Base-by-base conservation (phyloP, 2,329 filamentous ascomycete genomes). In the Aspergillus puulaauensis region DNA sequence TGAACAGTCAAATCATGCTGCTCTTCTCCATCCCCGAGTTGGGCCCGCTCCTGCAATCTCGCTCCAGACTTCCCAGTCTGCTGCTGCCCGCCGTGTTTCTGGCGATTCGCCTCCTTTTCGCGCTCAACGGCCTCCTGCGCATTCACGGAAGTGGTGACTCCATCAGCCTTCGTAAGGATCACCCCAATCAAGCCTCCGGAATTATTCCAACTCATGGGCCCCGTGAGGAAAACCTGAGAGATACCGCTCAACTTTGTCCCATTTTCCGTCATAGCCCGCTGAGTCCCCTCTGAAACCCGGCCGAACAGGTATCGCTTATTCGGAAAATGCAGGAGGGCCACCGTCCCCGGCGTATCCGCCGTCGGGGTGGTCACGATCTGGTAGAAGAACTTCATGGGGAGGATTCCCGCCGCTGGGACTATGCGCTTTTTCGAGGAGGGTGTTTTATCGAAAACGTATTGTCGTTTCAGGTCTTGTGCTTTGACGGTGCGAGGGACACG, bases 231-330 rank as follows among this genome's bases (percentile, higher is more conserved):
- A 57, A 96, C 79, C 67, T 96, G 86, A 47, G 86, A 84, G 1
- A 91, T 80, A 70, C 88, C 88, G 27, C 80, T 74, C 64, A 96
- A 68, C 35, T 82, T 79, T 9, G 88, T 70, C 56, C 86, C 89
- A 62, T 88, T 84, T 74, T 93, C 87, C 39, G 82, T 81, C 69
- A 89, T 81, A 48, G 87, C 86, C 57, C 95, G 84, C 78, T 98
- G 95, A 0, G 89, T 89, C 15, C 93, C 95, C 75, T 99, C 95
- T 9, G 86, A 79, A 15, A 93, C 73, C 67, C 89, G 88, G 19
- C 95, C 95, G 68, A 99, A 89, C 15, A 97, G 66, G 74, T 99
- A 99, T 57, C 90, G 84, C 66, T 89, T 88, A 67, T 86, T 84
- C 66, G 93, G 90, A 69, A 92, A 93, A 70, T 93, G 87, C 6